Evolutionary conservation across 305 asterid species (phyloP).

Genomic region (Fraxinus nigra): DNA sequence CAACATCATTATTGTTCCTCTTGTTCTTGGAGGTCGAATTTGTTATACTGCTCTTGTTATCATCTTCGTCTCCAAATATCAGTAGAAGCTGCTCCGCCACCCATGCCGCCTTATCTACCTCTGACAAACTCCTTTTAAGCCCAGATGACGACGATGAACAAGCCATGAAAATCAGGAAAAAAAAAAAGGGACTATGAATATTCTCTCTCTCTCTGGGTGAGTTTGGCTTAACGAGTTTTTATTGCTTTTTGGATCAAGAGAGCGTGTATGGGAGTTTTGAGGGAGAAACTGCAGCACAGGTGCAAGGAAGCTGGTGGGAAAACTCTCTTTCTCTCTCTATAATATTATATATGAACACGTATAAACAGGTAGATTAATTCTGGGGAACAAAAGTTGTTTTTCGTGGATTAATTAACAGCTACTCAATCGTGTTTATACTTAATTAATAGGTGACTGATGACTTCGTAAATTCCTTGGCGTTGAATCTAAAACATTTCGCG

Average conservation of each 20-base stretch:
- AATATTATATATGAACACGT: not conserved
- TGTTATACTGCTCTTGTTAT: not conserved
- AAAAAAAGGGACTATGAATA: not conserved
- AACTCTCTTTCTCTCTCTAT: not conserved
- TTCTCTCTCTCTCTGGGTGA: not conserved
- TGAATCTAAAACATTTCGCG: not conserved
- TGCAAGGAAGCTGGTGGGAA: conserved; percentile 27
- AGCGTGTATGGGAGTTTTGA: conserved; percentile 19
- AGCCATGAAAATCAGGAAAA: not conserved
- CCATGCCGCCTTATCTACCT: not conserved
- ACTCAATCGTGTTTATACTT: not conserved
- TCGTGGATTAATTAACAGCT: not conserved
- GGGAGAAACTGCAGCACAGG: conserved; percentile 19
- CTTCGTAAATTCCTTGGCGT: not conserved
- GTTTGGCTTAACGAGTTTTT: not conserved
- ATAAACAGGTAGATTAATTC: not conserved
- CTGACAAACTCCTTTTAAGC: not conserved
- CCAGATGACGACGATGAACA: not conserved
- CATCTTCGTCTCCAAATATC: conserved; percentile 35
- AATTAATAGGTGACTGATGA: not conserved
- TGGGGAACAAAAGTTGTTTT: not conserved
- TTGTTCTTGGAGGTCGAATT: conserved; percentile 3
- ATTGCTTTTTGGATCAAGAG: not conserved
- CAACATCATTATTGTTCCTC: not conserved
- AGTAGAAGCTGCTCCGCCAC: conserved; percentile 21